Percentiles rank a stretch among this genome's conserved stretches.
Conservation (phyloP, 106 monocot species). For the Apostasia ramifera region DNA sequence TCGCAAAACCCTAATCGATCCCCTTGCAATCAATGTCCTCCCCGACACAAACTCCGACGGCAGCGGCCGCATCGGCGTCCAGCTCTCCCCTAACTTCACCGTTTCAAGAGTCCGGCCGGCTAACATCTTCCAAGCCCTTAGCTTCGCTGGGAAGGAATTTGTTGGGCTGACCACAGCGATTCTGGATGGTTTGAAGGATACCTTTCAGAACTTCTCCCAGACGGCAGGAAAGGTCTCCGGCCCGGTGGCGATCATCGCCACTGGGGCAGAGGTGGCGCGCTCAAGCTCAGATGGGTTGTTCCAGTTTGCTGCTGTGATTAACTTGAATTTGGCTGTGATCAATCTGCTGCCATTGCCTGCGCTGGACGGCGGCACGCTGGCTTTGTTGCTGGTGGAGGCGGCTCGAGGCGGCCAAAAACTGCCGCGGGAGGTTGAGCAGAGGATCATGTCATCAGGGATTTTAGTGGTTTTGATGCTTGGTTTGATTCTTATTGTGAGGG, state of each 20-base stretch:
- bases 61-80: constrained; percentile 74
- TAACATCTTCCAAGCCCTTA: constrained; percentile 38
- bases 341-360: constrained; percentile 90
- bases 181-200: constrained; percentile 78
- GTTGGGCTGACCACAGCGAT: constrained; percentile 33
- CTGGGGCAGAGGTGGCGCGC: constrained; percentile 84
- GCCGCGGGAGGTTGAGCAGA: constrained; percentile 84
- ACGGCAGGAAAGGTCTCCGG: constrained; percentile 82
- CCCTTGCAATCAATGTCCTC: constrained; percentile 27
- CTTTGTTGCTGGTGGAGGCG: constrained; percentile 72
- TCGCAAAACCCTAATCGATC: not conserved
- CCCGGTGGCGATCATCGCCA: constrained; percentile 90
- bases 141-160: constrained; percentile 55
- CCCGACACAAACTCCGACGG: constrained; percentile 67
- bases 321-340: constrained; percentile 80
- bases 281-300: constrained; percentile 77
- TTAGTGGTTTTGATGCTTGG: constrained; percentile 65
- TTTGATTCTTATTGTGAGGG: constrained; percentile 76
- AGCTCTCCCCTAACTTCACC: constrained; percentile 71
- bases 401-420: constrained; percentile 80
- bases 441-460: constrained; percentile 82
- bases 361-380: constrained; percentile 83
- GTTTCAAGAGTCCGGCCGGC: constrained; percentile 35
- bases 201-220: constrained; percentile 82
- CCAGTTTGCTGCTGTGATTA: constrained; percentile 86